Conservation (phyloP, 371 early-diverging fungal genomes). For the Fennellomyces sp. region DNA sequence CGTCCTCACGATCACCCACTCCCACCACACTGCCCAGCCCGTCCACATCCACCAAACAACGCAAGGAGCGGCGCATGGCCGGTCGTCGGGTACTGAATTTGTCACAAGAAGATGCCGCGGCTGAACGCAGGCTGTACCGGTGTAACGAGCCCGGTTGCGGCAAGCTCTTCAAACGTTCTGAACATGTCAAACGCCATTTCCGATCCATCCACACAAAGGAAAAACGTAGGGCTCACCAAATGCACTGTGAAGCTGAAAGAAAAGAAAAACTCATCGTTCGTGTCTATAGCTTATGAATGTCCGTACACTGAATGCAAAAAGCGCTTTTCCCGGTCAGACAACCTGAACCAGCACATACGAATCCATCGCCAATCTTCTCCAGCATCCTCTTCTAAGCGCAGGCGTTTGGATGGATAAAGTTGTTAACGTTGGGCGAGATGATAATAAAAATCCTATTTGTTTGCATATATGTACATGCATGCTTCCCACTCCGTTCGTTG, state of each 20-base stretch:
- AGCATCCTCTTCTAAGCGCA: background rate
- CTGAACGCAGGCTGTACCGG: slow-evolving; percentile 1
- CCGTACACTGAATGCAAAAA: slow-evolving; percentile 63
- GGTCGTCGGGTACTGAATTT: background rate
- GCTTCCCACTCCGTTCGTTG: too few relatives aligned
- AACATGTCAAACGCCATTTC: slow-evolving; percentile 80
- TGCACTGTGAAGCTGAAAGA: slow-evolving; percentile 15
- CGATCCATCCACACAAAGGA: slow-evolving; percentile 54
- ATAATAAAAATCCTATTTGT: too few relatives aligned
- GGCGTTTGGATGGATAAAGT: background rate
- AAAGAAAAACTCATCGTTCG: background rate
- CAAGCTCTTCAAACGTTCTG: slow-evolving; percentile 77
- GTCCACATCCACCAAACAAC: background rate
- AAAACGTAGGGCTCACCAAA: slow-evolving; percentile 17
- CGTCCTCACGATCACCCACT: background rate
- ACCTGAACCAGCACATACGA: slow-evolving; percentile 74
- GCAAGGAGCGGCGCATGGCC: background rate
- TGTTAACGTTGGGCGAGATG: too few relatives aligned
- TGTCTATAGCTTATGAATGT: slow-evolving; percentile 41
- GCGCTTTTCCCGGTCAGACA: slow-evolving; percentile 78
- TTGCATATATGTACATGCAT: too few relatives aligned
- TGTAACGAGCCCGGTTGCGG: slow-evolving; percentile 61
- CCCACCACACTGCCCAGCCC: background rate
- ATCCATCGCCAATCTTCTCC: slow-evolving; percentile 51
- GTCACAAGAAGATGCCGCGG: background rate